Evolutionary conservation across 805 yeast species (phyloP).

Genomic region (Barnettozyma salicaria): DNA sequence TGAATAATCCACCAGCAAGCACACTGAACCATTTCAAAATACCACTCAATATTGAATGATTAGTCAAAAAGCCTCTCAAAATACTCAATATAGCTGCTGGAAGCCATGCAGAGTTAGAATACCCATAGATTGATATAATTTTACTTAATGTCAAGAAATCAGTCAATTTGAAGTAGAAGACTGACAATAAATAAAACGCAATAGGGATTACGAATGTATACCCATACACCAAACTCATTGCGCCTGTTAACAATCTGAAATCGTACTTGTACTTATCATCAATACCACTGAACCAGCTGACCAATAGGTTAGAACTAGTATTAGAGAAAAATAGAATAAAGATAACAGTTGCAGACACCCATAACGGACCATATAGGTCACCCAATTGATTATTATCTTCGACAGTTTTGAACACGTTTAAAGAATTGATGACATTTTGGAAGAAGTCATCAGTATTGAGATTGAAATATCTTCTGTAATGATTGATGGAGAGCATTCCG

Average conservation of each 20-base stretch:
- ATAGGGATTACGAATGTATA: constrained; percentile 67
- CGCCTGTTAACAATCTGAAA: constrained; percentile 58
- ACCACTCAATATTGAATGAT: constrained; percentile 37
- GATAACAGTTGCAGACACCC: constrained; percentile 84
- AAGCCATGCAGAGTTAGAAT: constrained; percentile 79
- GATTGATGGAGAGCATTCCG: constrained; percentile 49
- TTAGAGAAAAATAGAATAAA: constrained; percentile 69
- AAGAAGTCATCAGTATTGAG: constrained; percentile 60
- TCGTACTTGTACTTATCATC: constrained; percentile 48
- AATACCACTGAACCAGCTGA: constrained; percentile 39
- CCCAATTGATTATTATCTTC: constrained; percentile 40
- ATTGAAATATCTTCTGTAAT: constrained; percentile 63
- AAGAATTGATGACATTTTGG: constrained; percentile 44
- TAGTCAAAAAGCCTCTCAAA: constrained; percentile 47
- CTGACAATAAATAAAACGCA: constrained; percentile 43
- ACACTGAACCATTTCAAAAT: constrained; percentile 61
- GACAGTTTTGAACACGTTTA: constrained; percentile 45
- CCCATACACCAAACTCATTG: constrained; percentile 67
- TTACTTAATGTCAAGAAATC: constrained; percentile 47
- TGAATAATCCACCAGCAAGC: constrained; percentile 50
- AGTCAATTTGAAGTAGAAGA: constrained; percentile 49
- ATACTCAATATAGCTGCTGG: constrained; percentile 65
- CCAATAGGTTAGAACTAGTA: constrained; percentile 60
- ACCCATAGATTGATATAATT: constrained; percentile 74
- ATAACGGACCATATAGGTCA: constrained; percentile 83